phyloP scores from a whole-genome alignment of 192 early-diverging fungal genomes.

The Coemansia javaensis region DNA sequence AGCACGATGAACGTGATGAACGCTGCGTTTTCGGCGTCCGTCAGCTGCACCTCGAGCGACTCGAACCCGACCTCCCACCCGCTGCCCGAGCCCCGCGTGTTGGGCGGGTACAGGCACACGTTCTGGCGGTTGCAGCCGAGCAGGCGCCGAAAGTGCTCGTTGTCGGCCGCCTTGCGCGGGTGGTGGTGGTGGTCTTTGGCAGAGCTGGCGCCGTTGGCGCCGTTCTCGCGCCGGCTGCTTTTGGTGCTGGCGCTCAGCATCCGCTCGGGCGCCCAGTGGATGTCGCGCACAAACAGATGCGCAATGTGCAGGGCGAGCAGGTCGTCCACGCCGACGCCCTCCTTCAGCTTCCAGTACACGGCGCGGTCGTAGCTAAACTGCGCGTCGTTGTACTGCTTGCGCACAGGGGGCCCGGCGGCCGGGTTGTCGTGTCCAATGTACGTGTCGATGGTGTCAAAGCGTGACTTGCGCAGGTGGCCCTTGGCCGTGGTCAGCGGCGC shows the following conservation, averaged over 20 bases:
- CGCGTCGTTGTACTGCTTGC: conserved; percentile 88
- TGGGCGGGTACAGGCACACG: conserved; percentile 96
- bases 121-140: conserved; percentile 98
- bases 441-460: conserved; percentile 88
- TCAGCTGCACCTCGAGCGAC: conserved; percentile 93
- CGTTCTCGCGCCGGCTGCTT: neutral
- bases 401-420: conserved; percentile 55
- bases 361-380: conserved; percentile 71
- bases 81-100: conserved; percentile 75
- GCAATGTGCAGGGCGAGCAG: conserved; percentile 86
- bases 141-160: conserved; percentile 98
- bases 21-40: conserved; percentile 95
- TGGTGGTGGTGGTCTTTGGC: no score
- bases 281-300: conserved; percentile 94
- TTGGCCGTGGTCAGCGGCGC: conserved; percentile 69
- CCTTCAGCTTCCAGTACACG: conserved; percentile 66
- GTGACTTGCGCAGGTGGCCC: conserved; percentile 85
- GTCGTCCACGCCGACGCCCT: conserved; percentile 73
- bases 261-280: conserved; percentile 84
- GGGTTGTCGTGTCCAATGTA: conserved; percentile 64
- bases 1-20: conserved; percentile 93
- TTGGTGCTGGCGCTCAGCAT: conserved; percentile 45
- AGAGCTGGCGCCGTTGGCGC: conserved; percentile 34
- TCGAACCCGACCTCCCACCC: conserved; percentile 98
- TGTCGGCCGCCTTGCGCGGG: conserved; percentile 38